Percentiles rank a stretch among this genome's conserved stretches.
These are phyloP conservation scores for Phialophora macrospora DNA, from an alignment of 2,329 filamentous ascomycete species.

Conservation along the genomic window DNA sequence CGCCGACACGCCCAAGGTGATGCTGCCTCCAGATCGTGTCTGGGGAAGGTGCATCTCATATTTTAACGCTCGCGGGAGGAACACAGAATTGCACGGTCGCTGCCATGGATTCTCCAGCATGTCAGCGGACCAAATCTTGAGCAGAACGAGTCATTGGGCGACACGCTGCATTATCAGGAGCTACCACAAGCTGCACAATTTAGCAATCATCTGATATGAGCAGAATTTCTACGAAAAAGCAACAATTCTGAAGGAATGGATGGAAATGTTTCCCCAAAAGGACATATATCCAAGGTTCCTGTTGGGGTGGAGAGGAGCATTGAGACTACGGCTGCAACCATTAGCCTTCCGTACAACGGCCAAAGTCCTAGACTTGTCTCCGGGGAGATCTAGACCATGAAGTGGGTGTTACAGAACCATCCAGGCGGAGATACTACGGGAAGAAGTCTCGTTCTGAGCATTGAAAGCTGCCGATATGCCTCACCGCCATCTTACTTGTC, in stretches of 20 bases:
- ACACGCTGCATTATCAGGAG: not conserved
- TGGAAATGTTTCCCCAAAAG: slow-evolving; percentile 11
- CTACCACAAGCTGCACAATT: not conserved
- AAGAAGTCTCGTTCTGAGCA: not conserved
- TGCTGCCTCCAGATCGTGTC: not conserved
- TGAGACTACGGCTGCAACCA: slow-evolving; percentile 13
- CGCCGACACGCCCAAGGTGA: not conserved
- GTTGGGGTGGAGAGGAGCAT: not conserved
- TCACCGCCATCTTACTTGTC: slow-evolving; percentile 14
- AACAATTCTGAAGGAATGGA: not conserved
- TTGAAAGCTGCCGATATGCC: not conserved
- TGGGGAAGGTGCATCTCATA: not conserved
- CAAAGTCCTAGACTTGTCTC: not conserved
- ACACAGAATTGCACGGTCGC: not conserved
- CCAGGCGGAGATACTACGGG: not conserved
- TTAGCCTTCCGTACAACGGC: slow-evolving; percentile 11
- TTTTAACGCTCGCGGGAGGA: not conserved
- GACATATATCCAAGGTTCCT: not conserved
- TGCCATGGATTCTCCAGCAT: not conserved
- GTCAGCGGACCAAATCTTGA: not conserved
- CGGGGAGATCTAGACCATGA: slow-evolving; percentile 8
- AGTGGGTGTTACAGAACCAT: not conserved
- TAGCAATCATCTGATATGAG: not conserved
- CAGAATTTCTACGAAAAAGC: not conserved
- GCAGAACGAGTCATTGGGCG: not conserved